Base-by-base conservation (phyloP, 805 yeast genomes). In the Candida railenensis region DNA sequence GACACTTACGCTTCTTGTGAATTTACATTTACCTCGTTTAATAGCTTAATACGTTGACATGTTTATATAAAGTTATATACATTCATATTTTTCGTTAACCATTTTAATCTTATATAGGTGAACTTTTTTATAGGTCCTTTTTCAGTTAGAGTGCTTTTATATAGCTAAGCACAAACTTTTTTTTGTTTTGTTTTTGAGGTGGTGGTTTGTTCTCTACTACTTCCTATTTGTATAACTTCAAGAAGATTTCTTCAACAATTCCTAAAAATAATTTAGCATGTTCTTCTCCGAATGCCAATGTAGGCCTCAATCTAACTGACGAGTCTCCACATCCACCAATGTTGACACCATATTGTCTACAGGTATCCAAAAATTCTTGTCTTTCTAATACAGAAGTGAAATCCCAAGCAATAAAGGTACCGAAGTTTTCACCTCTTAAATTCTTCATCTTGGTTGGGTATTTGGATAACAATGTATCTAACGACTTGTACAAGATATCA, bases 321-420 rank as follows among this genome's bases (percentile, higher is more conserved):
- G 53, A 51, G 25, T 77, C 84, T 47, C 86, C 83, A 63, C 87
- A 83, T 19, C 87, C 89, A 47, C 89, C 89, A 42, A 81, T 76
- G 59, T 83, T 83, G 51, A 83, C 72, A 43, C 89, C 89, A 36
- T 70, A 69, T 20, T 65, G 57, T 57, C 80, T 79, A 59, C 78
- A 66, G 11, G 56, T 58, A 34, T 59, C 53, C 53, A 83, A 67
- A 42, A 83, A 66, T 38, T 67, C 58, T 52, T 77, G 75, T 66
- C 88, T 76, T 33, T 57, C 58, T 15, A 59, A 67, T 7, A 73
- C 59, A 39, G 69, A 61, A 34, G 67, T 70, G 55, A 77, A 66
- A 59, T 80, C 84, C 80, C 83, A 83, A 7, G 88, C 87, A 54
- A 83, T 81, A 58, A 81, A 83, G 18, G 84, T 79, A 47, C 85